These are phyloP conservation scores for Scheffersomyces illinoinensis DNA, from an alignment of 1,139 yeast species.

Conservation along the genomic window DNA sequence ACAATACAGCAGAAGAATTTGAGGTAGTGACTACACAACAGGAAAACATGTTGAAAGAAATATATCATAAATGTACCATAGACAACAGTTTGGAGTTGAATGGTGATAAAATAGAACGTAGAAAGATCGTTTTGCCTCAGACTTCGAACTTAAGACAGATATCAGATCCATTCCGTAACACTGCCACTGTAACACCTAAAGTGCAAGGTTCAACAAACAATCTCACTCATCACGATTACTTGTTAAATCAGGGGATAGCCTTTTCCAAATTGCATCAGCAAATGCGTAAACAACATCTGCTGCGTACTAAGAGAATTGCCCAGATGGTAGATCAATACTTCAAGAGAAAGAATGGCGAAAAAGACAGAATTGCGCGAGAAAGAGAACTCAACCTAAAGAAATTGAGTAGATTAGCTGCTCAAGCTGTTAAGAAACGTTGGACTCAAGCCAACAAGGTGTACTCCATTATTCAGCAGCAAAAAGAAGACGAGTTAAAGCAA, in stretches of 20 bases:
- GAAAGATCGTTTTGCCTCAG: constrained; percentile 50
- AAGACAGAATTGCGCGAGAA: constrained; percentile 74
- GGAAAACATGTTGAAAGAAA: constrained; percentile 23
- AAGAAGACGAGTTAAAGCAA: constrained; percentile 69
- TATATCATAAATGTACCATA: constrained; percentile 32
- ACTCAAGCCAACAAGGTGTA: constrained; percentile 83
- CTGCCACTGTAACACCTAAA: constrained; percentile 40
- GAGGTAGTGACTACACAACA: constrained; percentile 35
- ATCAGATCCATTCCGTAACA: constrained; percentile 41
- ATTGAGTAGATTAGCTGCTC: constrained; percentile 76
- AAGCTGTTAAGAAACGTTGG: constrained; percentile 92
- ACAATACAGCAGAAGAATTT: constrained; percentile 36
- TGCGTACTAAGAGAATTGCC: constrained; percentile 73
- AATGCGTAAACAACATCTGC: constrained; percentile 61
- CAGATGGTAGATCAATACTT: constrained; percentile 86
- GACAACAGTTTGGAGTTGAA: constrained; percentile 43
- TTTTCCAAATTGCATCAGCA: constrained; percentile 74
- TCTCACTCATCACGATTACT: constrained; percentile 67
- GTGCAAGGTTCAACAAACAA: constrained; percentile 41
- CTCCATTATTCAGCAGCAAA: constrained; percentile 49
- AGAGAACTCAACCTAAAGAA: constrained; percentile 65
- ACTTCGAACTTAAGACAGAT: constrained; percentile 38
- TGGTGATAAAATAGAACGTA: constrained; percentile 44
- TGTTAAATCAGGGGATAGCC: constrained; percentile 72
- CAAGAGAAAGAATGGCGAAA: constrained; percentile 83